Base-by-base conservation (phyloP, 2,329 filamentous ascomycete species). In the Microcyclosporella mali region DNA sequence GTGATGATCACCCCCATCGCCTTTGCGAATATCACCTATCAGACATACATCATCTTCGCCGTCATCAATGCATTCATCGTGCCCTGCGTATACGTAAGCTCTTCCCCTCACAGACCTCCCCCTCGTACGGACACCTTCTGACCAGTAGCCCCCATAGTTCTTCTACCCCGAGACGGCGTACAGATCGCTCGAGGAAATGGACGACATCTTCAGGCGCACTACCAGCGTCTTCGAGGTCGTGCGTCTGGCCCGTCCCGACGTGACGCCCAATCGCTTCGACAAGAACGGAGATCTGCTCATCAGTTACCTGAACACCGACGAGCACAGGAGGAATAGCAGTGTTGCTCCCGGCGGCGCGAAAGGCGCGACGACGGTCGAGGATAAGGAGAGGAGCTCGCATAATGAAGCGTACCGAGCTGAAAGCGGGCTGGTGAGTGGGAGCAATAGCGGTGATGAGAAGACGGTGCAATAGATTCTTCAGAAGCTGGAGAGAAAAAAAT, bases 1-100 rank as follows among this genome's bases (percentile, higher is more conserved):
- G 51, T 82, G 41, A 80, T 81, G 72, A 74, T 81, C 49, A 81
- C 78, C 0, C 78, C 78, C 0, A 66, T 79, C 2, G 70, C 75
- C 1, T 78, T 81, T 49, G 64, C 72, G 11, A 47, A 45, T 18
- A 82, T 83, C 47, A 60, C 65, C n/a, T 75, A 77, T 63, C 66
- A 76, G 55, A 81, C 79, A 0, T 82, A 82, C 60, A 75, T 78
- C 56, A 76, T 84, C 52, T 84, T 84, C 55, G 79, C 79, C 9
- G 71, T 79, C 34, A 79, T 83, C 65, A 82, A 82, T 58, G 72
- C 74, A 50, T 66, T 74, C 52, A 79, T 80, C 58, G 69, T 79
- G 0, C 77, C 77, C 0, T 52, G 46, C 30, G 52, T 59, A 14
- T 64, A 61, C 46, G 32, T 34, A 34, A 34, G 32, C 15, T 17